phyloP scores from a whole-genome alignment of 495 filamentous ascomycete genomes.

The Neurospora sp. region DNA sequence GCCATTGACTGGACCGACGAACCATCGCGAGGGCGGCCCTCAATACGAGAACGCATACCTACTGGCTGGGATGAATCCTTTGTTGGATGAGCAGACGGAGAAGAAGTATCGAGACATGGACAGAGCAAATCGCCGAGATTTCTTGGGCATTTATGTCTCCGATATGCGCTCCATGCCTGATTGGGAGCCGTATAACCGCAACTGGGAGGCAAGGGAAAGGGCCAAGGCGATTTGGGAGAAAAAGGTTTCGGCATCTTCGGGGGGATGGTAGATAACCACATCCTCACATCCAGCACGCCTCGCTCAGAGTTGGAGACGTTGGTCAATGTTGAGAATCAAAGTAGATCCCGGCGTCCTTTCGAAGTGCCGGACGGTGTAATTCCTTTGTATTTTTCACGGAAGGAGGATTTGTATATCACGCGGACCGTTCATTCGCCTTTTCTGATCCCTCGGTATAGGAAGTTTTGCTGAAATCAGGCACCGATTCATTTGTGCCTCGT shows the following conservation, averaged over 20 bases:
- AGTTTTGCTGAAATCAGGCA: neutral
- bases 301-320: neutral
- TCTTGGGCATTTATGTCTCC: neutral
- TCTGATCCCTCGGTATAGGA: neutral
- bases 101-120: neutral
- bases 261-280: neutral
- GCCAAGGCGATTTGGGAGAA: neutral
- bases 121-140: neutral
- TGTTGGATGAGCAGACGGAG: neutral
- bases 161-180: neutral
- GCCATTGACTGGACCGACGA: neutral
- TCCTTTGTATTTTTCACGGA: neutral
- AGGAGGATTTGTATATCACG: neutral
- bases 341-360: neutral
- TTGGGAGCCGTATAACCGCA: neutral
- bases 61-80: neutral
- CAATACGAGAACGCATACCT: conserved; percentile 6
- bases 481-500: neutral
- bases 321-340: neutral
- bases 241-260: neutral
- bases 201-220: neutral
- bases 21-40: conserved; percentile 11
- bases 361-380: neutral
- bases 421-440: neutral
- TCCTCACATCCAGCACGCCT: neutral